These are phyloP conservation scores for Corchorus capsularis DNA, from an alignment of 345 rosid species.

Conservation along the genomic window DNA sequence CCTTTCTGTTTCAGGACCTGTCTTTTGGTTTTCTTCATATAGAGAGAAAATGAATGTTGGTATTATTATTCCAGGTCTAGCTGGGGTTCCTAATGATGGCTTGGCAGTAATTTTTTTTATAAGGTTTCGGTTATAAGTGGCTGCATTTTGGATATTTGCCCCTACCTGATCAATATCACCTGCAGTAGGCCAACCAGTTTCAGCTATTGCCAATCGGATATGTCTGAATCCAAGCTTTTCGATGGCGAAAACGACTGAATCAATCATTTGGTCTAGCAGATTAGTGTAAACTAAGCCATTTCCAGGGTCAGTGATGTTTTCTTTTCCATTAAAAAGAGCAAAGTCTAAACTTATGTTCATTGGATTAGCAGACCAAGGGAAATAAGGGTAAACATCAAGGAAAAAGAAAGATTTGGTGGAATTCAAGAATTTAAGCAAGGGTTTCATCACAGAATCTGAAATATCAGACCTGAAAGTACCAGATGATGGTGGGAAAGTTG, in stretches of 20 bases:
- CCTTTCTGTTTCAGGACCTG: conserved; percentile 75
- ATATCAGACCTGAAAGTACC: conserved; percentile 60
- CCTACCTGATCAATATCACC: conserved; percentile 75
- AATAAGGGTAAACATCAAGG: conserved; percentile 78
- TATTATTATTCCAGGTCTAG: conserved; percentile 54
- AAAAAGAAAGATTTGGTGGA: conserved; percentile 68
- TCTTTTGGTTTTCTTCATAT: conserved; percentile 67
- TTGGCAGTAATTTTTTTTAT: conserved; percentile 45
- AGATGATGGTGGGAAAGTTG: conserved; percentile 70
- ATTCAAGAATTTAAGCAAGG: conserved; percentile 64
- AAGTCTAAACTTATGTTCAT: conserved; percentile 39
- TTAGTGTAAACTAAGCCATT: conserved; percentile 59
- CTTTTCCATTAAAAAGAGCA: conserved; percentile 50
- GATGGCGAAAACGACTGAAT: conserved; percentile 61
- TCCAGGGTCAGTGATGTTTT: conserved; percentile 52
- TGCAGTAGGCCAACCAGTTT: conserved; percentile 83
- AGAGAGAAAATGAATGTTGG: conserved; percentile 69
- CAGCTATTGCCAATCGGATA: conserved; percentile 57
- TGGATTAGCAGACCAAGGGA: conserved; percentile 63
- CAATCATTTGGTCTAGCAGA: conserved; percentile 83
- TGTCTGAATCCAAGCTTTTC: conserved; percentile 55
- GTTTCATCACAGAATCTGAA: conserved; percentile 46
- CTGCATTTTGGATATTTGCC: conserved; percentile 69
- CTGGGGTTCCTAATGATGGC: conserved; percentile 69
- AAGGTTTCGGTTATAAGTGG: conserved; percentile 73